A percentile compares a stretch with the other conserved stretches of the same genome.
Conservation (phyloP, 2,329 filamentous ascomycete species). For the Fusarium sp. region DNA sequence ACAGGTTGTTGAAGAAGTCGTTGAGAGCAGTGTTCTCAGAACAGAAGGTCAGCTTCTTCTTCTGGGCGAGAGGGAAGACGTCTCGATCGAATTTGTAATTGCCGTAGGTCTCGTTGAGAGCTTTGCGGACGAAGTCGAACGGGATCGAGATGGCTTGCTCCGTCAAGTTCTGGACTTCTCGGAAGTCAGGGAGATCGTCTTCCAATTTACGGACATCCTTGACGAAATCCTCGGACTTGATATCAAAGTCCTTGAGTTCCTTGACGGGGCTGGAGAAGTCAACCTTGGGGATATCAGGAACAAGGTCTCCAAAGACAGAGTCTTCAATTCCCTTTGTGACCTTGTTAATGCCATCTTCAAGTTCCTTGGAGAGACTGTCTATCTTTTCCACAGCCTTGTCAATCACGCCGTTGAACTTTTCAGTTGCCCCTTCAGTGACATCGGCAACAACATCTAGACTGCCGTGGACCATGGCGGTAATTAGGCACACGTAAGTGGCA, state of each 20-base stretch:
- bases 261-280: slow-evolving; percentile 73
- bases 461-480: slow-evolving; percentile 83
- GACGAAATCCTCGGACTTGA: slow-evolving; percentile 74
- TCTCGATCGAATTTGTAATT: slow-evolving; percentile 81
- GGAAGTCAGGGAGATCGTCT: slow-evolving; percentile 82
- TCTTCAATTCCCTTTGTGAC: slow-evolving; percentile 57
- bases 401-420: slow-evolving; percentile 61
- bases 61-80: slow-evolving; percentile 84
- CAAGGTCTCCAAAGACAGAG: slow-evolving; percentile 61
- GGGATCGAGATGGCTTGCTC: slow-evolving; percentile 78
- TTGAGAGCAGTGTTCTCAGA: slow-evolving; percentile 84
- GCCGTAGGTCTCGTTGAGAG: slow-evolving; percentile 77
- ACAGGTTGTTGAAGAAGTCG: slow-evolving; percentile 82
- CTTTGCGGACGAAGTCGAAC: slow-evolving; percentile 80
- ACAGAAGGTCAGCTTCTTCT: slow-evolving; percentile 87
- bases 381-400: slow-evolving; percentile 68
- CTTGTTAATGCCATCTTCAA: slow-evolving; percentile 60
- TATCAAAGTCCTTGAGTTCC: slow-evolving; percentile 74
- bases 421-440: slow-evolving; percentile 63
- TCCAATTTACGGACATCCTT: slow-evolving; percentile 78
- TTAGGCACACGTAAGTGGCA: slow-evolving; percentile 88
- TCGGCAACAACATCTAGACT: slow-evolving; percentile 75
- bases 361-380: slow-evolving; percentile 64
- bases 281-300: slow-evolving; percentile 61
- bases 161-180: slow-evolving; percentile 84